These are phyloP conservation scores for Balakata baccata DNA, from an alignment of 345 rosid genomes.

Conservation along the genomic window DNA sequence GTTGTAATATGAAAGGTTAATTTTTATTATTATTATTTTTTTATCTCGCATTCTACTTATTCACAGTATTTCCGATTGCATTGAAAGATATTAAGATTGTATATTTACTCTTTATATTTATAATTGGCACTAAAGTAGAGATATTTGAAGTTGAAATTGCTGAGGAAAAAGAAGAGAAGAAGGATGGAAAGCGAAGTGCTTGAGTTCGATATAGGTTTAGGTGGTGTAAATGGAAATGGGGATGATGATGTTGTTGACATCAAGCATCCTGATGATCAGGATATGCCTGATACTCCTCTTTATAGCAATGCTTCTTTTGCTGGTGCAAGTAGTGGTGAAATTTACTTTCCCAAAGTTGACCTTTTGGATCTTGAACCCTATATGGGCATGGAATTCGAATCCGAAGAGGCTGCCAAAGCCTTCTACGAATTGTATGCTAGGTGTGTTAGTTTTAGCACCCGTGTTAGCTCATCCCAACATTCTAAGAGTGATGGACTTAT, in stretches of 20 bases:
- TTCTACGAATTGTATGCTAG: conserved; percentile 66
- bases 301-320: background rate
- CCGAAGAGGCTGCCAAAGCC: conserved; percentile 66
- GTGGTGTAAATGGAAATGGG: background rate
- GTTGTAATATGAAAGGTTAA: background rate
- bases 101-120: background rate
- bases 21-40: too few relatives aligned
- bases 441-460: conserved; percentile 55
- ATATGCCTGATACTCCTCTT: conserved; percentile 9
- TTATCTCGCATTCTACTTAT: background rate
- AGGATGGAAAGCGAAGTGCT: conserved; percentile 12
- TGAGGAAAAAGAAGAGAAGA: background rate
- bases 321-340: background rate
- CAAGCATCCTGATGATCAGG: conserved; percentile 5
- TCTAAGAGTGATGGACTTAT: conserved; percentile 65
- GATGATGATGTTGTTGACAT: conserved; percentile 16
- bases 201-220: conserved; percentile 19
- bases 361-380: conserved; percentile 48
- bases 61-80: background rate
- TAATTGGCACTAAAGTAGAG: background rate
- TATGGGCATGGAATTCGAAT: conserved; percentile 62
- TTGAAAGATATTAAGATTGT: background rate
- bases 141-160: background rate
- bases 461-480: conserved; percentile 58
- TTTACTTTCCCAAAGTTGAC: conserved; percentile 15